Conservation (phyloP, 1,284 basidiomycete genomes). For the Cutaneotrichosporon sp. region DNA sequence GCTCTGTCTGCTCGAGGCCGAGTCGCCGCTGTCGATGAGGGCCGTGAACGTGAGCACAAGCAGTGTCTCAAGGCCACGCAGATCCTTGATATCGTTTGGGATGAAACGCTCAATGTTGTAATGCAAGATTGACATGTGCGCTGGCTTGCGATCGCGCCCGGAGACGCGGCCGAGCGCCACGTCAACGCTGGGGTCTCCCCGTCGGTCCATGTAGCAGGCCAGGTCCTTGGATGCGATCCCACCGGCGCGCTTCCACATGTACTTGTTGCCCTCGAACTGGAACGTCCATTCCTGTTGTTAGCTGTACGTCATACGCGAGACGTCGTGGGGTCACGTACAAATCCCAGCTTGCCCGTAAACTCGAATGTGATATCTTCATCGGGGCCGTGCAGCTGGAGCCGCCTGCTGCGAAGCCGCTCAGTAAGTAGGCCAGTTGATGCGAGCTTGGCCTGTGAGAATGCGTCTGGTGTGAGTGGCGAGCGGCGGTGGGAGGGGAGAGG, state of each 20-base stretch:
- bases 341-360: constrained; percentile 41
- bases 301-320: background rate
- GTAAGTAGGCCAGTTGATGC: constrained; percentile 37
- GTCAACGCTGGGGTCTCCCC: constrained; percentile 50
- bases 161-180: constrained; percentile 39
- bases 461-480: constrained; percentile 32
- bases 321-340: constrained; percentile 8
- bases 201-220: constrained; percentile 48
- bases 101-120: constrained; percentile 52
- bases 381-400: constrained; percentile 49
- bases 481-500: too few relatives aligned
- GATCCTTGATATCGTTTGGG: constrained; percentile 45
- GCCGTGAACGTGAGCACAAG: constrained; percentile 27
- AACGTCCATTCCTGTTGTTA: constrained; percentile 48
- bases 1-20: background rate
- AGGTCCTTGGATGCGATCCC: constrained; percentile 40
- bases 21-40: background rate
- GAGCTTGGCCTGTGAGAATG: constrained; percentile 43
- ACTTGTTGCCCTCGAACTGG: constrained; percentile 48
- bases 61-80: constrained; percentile 48
- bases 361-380: constrained; percentile 48
- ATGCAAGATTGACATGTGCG: constrained; percentile 45
- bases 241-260: constrained; percentile 47
- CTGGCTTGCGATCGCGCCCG: constrained; percentile 39
- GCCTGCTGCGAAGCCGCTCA: constrained; percentile 41